These are phyloP conservation scores for Cryptococcus sp. DNA, from an alignment of 1,284 basidiomycete species.

Conservation along the genomic window DNA sequence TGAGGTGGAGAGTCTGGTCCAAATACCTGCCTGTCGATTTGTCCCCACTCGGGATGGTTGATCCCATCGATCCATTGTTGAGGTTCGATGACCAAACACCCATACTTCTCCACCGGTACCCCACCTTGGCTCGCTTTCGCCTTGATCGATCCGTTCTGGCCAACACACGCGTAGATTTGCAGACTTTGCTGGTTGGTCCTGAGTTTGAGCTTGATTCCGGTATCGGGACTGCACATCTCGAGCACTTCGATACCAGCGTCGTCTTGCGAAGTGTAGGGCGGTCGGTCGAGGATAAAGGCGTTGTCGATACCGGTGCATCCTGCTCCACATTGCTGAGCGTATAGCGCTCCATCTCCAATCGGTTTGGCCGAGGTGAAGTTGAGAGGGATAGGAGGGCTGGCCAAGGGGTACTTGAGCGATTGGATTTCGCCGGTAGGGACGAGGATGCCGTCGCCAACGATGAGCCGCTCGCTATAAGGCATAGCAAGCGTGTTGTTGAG, in stretches of 20 bases:
- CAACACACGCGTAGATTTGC: slow-evolving; percentile 27
- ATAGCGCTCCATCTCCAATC: slow-evolving; percentile 17
- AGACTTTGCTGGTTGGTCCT: slow-evolving; percentile 28
- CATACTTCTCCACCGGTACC: slow-evolving; percentile 19
- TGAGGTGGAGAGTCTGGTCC: slow-evolving; percentile 14
- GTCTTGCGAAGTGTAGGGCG: neutral
- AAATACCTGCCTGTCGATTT: slow-evolving; percentile 21
- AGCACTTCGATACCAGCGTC: neutral
- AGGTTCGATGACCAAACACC: slow-evolving; percentile 34
- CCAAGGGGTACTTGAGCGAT: slow-evolving; percentile 8
- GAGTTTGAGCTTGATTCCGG: slow-evolving; percentile 27
- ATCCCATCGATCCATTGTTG: slow-evolving; percentile 31
- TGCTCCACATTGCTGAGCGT: slow-evolving; percentile 17
- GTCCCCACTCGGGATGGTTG: slow-evolving; percentile 32
- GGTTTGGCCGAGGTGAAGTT: slow-evolving; percentile 23
- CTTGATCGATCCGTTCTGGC: slow-evolving; percentile 15
- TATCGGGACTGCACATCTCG: slow-evolving; percentile 16
- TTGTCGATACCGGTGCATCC: slow-evolving; percentile 32
- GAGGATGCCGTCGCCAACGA: slow-evolving; percentile 22
- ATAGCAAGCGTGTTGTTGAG: slow-evolving; percentile 28
- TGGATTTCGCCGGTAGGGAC: slow-evolving; percentile 28
- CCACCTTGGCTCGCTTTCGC: slow-evolving; percentile 14
- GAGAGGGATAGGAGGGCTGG: slow-evolving; percentile 5
- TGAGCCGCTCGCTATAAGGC: slow-evolving; percentile 22
- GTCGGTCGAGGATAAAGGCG: slow-evolving; percentile 30